Evolutionary conservation across 495 filamentous ascomycete genomes (phyloP), one percentile per base, ranked within the genome.

Genomic region (Penicillium waksmanii): DNA sequence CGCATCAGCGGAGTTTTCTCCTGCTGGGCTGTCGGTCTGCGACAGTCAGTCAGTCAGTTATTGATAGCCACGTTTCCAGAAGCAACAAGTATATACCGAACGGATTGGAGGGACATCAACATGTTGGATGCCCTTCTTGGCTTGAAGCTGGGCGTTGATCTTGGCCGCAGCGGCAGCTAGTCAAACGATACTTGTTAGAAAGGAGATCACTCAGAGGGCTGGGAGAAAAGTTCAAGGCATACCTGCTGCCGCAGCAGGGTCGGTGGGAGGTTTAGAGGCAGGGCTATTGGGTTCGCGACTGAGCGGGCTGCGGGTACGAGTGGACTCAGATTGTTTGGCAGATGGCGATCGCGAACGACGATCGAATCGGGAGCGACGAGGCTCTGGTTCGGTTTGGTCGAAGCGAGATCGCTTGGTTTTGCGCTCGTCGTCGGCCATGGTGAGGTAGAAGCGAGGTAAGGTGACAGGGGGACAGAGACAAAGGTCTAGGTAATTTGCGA

Each of bases 61-160:
- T 13, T 18, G 7, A 12, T 4, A 44, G 15, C n/a, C 17, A 15
- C 10, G 8, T 5, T 19, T 21, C 23, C 1, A 54, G 18, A 27
- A 27, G 3, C 11, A 27, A 43, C 2, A 17, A 9, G 8, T 17
- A 68, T 74, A 69, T 69, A 87, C 86, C 48, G 89, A 83, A 57
- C 82, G 85, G 59, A 96, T 93, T 1, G 93, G 92, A 21, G 93
- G 95, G 12, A 96, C 92, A 67, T 98, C 94, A 43, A 96, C 90
- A 77, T 93, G 92, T 71, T 97, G 94, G 54, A 94, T 89, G 57
- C 90, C 92, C 74, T 96, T 96, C 74, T 93, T 95, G 11, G 92
- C 91, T 70, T 95, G 89, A 59, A 98, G 86, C 67, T 90, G 86
- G 40, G 92, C 95, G 76, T 96, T 96, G 74, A 98, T 98, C 71